These are phyloP conservation scores for Parmales sp. DNA, from an alignment of 108 stramenopile genomes.

Conservation along the genomic window DNA sequence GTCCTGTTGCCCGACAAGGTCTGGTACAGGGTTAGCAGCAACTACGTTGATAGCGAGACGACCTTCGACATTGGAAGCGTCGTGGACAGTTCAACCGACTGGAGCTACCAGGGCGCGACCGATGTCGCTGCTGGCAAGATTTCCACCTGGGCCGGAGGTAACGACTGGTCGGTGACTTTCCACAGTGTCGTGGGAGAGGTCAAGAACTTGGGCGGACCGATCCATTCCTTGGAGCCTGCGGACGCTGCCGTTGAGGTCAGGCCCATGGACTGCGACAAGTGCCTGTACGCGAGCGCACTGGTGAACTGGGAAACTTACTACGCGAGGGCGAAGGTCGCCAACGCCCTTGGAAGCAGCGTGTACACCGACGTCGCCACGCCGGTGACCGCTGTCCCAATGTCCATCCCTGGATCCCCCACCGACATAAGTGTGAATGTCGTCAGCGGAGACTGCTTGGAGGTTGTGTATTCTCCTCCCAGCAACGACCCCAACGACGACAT, in stretches of 20 bases:
- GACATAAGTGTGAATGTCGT: slow-evolving; percentile 25
- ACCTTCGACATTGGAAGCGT: slow-evolving; percentile 37
- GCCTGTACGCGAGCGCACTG: slow-evolving; percentile 38
- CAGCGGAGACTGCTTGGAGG: slow-evolving; percentile 37
- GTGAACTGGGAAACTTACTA: slow-evolving; percentile 41
- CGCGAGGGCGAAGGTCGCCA: slow-evolving; percentile 41
- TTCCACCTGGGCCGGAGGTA: slow-evolving; percentile 52
- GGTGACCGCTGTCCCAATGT: slow-evolving; percentile 27
- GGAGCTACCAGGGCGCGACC: slow-evolving; percentile 30
- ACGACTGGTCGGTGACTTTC: slow-evolving; percentile 60
- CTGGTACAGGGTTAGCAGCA: slow-evolving; percentile 52
- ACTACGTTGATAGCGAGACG: slow-evolving; percentile 34
- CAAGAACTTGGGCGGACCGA: slow-evolving; percentile 28
- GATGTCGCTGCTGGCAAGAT: slow-evolving; percentile 14
- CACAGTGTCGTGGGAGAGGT: slow-evolving; percentile 28
- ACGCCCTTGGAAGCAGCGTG: slow-evolving; percentile 38
- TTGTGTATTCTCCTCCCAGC: slow-evolving; percentile 43
- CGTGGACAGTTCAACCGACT: slow-evolving; percentile 37
- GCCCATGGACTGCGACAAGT: slow-evolving; percentile 47
- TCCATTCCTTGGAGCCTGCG: slow-evolving; percentile 30
- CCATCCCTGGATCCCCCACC: slow-evolving; percentile 36
- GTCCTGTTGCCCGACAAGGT: slow-evolving; percentile 37
- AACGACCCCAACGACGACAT: slow-evolving; percentile 37
- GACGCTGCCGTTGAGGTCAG: slow-evolving; percentile 38
- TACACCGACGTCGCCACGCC: slow-evolving; percentile 16